phyloP scores from a whole-genome alignment of 2,329 filamentous ascomycete genomes.

The Fusarium circinatum region DNA sequence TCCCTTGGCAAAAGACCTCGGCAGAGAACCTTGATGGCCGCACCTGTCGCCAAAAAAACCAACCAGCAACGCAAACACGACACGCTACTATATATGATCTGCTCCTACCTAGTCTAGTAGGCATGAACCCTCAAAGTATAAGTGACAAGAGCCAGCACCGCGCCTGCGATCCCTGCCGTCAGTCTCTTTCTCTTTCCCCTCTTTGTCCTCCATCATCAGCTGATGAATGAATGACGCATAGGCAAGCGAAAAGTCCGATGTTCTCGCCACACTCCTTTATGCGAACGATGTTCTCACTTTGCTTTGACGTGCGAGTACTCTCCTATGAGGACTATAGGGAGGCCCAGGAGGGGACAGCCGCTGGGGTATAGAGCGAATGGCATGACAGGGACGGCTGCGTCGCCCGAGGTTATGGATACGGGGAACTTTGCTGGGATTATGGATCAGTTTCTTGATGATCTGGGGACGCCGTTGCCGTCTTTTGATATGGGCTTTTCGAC shows the following conservation, averaged over 20 bases:
- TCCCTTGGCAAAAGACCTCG: constrained; percentile 4
- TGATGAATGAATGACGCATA: constrained; percentile 19
- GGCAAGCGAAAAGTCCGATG: constrained; percentile 31
- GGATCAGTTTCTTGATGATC: constrained; percentile 12
- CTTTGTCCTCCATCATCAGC: not conserved
- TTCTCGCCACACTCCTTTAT: constrained; percentile 25
- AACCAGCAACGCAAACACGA: not conserved
- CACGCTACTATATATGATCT: not conserved
- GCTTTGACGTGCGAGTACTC: constrained; percentile 26
- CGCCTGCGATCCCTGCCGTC: constrained; percentile 30
- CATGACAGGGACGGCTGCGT: not conserved
- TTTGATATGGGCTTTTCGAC: constrained; percentile 3
- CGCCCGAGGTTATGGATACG: not conserved
- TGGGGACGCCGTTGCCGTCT: not conserved
- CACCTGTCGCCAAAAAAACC: constrained; percentile 2
- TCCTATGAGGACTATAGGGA: constrained; percentile 21
- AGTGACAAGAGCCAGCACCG: constrained; percentile 31
- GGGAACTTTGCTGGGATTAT: constrained; percentile 4
- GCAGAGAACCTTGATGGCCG: constrained; percentile 27
- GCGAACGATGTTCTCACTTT: constrained; percentile 33
- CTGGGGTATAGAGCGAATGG: not conserved
- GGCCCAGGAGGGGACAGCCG: not conserved
- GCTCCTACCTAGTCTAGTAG: not conserved
- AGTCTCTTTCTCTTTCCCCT: not conserved
- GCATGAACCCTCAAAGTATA: constrained; percentile 23